phyloP scores from a whole-genome alignment of 768 basidiomycete genomes.

The Psilocybe azurescens region DNA sequence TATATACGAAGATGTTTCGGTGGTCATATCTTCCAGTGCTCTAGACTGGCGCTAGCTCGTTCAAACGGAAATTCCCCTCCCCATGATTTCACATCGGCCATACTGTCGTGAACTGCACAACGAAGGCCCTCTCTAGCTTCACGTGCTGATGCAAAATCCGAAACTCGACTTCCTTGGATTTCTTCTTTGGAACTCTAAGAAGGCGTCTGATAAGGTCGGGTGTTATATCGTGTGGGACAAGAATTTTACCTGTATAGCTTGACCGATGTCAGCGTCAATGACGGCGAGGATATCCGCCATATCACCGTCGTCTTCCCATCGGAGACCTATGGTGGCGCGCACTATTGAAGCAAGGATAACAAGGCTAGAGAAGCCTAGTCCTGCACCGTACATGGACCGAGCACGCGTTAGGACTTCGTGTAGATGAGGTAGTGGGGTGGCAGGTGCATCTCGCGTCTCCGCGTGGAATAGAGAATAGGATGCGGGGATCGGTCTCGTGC shows the following conservation, averaged over 20 bases:
- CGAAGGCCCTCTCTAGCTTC: constrained; percentile 58
- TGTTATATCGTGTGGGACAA: constrained; percentile 8
- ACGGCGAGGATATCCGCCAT: constrained; percentile 64
- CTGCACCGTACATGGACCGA: constrained; percentile 76
- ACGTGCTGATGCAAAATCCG: constrained; percentile 53
- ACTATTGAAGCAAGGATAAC: constrained; percentile 62
- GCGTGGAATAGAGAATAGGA: constrained; percentile 52
- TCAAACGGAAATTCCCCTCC: constrained; percentile 82
- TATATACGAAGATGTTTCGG: constrained; percentile 12
- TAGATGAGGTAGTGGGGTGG: constrained; percentile 57
- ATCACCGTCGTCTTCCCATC: constrained; percentile 66
- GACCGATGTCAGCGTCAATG: constrained; percentile 79
- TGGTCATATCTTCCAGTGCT: constrained; percentile 66
- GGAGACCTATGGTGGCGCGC: constrained; percentile 60
- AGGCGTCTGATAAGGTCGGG: constrained; percentile 19
- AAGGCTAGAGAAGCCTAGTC: constrained; percentile 75
- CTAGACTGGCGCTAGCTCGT: constrained; percentile 61
- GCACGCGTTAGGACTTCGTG: constrained; percentile 59
- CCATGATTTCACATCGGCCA: constrained; percentile 62
- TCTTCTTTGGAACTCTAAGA: constrained; percentile 77
- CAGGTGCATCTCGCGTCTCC: constrained; percentile 43
- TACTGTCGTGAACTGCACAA: constrained; percentile 58
- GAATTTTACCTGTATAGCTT: constrained; percentile 70
- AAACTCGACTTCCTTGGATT: constrained; percentile 58
- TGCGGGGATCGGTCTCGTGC: constrained; percentile 38